Conservation (phyloP, 345 rosid genomes). For the Camelina hispida region DNA sequence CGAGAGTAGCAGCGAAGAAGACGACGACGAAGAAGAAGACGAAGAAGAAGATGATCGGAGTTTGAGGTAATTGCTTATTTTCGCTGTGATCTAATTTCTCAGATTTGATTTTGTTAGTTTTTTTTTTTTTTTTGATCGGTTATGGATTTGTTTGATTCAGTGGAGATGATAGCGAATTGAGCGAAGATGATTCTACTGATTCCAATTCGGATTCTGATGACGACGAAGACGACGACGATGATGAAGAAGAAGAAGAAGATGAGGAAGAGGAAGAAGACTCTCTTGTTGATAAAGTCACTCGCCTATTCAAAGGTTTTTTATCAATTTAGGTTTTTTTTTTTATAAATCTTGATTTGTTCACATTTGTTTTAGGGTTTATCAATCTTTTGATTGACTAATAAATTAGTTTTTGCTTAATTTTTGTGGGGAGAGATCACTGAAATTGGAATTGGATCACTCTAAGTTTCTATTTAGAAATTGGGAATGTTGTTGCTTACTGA, state of each 20-base stretch:
- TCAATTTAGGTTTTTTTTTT: slow-evolving; percentile 11
- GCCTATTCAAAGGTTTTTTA: slow-evolving; percentile 55
- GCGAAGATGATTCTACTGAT: slow-evolving; percentile 38
- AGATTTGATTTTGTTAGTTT: background rate
- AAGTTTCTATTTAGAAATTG: background rate
- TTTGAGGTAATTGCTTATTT: slow-evolving; percentile 37
- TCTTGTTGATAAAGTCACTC: slow-evolving; percentile 49
- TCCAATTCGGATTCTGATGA: slow-evolving; percentile 35
- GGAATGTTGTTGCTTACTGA: background rate
- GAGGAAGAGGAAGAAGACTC: slow-evolving; percentile 48
- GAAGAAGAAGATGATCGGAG: slow-evolving; percentile 39
- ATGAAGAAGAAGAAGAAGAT: slow-evolving; percentile 37
- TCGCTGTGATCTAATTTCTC: slow-evolving; percentile 1
- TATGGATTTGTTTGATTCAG: slow-evolving; percentile 29
- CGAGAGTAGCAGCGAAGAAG: slow-evolving; percentile 19
- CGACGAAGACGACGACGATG: slow-evolving; percentile 5
- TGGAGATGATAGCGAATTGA: slow-evolving; percentile 34
- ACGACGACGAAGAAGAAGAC: slow-evolving; percentile 22
- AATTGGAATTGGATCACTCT: background rate
- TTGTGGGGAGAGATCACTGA: background rate
- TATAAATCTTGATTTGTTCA: slow-evolving; percentile 11
- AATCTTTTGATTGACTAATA: slow-evolving; percentile 8
- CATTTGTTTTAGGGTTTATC: background rate
- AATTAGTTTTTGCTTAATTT: background rate
- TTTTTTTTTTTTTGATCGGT: slow-evolving; percentile 1